Conservation (phyloP, 371 early-diverging fungal species). For the Rhizopus stolonifer region DNA sequence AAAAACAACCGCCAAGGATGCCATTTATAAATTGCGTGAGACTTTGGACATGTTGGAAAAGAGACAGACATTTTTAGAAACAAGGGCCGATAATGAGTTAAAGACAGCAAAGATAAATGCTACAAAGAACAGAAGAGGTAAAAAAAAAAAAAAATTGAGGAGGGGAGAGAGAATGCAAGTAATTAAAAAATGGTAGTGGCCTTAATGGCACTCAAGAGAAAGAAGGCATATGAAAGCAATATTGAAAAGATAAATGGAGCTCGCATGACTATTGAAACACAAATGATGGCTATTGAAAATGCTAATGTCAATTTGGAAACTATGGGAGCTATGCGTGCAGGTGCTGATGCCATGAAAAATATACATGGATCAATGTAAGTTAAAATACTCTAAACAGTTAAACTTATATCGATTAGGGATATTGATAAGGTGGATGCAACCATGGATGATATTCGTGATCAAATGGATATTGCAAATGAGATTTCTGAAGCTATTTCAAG, state of each 20-base stretch:
- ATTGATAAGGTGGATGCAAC: constrained; percentile 94
- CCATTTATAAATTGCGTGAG: constrained; percentile 90
- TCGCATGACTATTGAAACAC: constrained; percentile 91
- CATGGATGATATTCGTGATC: constrained; percentile 97
- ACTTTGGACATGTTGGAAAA: constrained; percentile 93
- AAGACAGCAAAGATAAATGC: constrained; percentile 89
- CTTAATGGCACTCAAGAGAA: constrained; percentile 92
- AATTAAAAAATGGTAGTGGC: constrained; percentile 60
- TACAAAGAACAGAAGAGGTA: constrained; percentile 91
- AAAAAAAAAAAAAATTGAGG: no score
- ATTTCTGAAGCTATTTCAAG: constrained; percentile 92
- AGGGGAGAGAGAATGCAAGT: no score
- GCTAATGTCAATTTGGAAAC: constrained; percentile 96
- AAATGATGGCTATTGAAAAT: constrained; percentile 94
- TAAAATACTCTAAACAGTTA: neutral
- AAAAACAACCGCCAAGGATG: constrained; percentile 90
- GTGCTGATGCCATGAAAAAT: constrained; percentile 91
- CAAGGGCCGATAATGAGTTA: constrained; percentile 86
- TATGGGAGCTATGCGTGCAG: constrained; percentile 93
- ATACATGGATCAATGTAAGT: constrained; percentile 92
- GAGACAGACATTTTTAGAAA: constrained; percentile 83
- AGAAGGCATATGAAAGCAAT: constrained; percentile 83
- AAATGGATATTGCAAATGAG: constrained; percentile 96
- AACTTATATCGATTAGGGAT: constrained; percentile 59
- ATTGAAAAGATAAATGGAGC: constrained; percentile 89